phyloP scores from a whole-genome alignment of 352 stramenopile species.

The Phytopythium sindhum region DNA sequence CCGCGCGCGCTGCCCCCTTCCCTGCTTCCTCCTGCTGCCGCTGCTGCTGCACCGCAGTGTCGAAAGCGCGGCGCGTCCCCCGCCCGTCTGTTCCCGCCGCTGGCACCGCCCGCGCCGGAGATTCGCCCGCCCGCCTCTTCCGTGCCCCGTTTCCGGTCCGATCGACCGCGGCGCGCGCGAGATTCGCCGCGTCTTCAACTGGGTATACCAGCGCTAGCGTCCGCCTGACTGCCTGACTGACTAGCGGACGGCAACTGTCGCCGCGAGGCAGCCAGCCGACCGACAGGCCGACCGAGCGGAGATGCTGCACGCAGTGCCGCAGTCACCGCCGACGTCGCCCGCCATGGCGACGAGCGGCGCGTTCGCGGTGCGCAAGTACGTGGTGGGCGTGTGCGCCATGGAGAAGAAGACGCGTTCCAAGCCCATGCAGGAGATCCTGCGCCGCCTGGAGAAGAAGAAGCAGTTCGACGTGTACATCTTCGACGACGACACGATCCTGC shows the following conservation, averaged over 20 bases:
- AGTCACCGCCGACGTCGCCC: constrained; percentile 7
- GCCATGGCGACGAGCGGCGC: constrained; percentile 2
- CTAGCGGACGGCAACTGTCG: background rate
- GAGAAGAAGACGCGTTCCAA: constrained; percentile 98
- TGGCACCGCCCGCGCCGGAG: background rate
- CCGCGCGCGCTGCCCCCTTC: background rate
- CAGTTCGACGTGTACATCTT: constrained; percentile 98
- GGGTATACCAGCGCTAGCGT: background rate
- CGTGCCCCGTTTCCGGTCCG: constrained; percentile 3
- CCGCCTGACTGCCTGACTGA: background rate
- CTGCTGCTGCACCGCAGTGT: no score
- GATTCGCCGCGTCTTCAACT: constrained; percentile 2
- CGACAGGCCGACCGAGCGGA: background rate
- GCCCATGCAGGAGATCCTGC: constrained; percentile 96
- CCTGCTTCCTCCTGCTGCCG: background rate
- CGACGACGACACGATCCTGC: constrained; percentile 95
- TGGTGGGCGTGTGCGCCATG: constrained; percentile 98
- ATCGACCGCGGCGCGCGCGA: background rate
- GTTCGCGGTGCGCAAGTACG: constrained; percentile 51
- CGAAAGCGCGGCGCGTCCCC: background rate
- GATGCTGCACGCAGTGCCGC: constrained; percentile 2
- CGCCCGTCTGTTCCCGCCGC: background rate
- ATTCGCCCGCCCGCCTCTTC: constrained; percentile 1
- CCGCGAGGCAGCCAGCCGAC: background rate
- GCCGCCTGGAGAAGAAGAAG: constrained; percentile 87